phyloP scores from a whole-genome alignment of 2,329 filamentous ascomycete genomes.

The Amesomyces nigricolor region DNA sequence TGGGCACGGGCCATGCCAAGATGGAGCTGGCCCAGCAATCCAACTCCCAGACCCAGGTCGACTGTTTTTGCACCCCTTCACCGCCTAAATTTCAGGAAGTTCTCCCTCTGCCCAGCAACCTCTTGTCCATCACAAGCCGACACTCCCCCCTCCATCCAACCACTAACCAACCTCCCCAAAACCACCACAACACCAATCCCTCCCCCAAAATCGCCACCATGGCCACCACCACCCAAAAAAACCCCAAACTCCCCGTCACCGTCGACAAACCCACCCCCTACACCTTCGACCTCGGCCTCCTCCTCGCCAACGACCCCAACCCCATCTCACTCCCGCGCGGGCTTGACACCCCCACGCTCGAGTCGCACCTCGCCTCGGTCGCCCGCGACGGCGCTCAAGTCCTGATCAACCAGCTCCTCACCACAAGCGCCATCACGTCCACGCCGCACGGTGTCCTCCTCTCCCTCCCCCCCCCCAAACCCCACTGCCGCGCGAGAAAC shows the following conservation, averaged over 20 bases:
- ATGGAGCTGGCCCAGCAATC: slow-evolving; percentile 13
- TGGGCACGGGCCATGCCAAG: slow-evolving; percentile 20
- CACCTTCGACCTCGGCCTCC: slow-evolving; percentile 87
- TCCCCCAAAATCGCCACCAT: slow-evolving; percentile 13
- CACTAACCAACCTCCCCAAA: neutral
- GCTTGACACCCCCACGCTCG: slow-evolving; percentile 45
- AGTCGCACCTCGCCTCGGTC: slow-evolving; percentile 63
- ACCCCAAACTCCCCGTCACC: slow-evolving; percentile 53
- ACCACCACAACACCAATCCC: neutral
- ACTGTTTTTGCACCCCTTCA: neutral
- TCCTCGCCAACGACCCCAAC: slow-evolving; percentile 83
- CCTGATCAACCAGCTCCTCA: slow-evolving; percentile 90
- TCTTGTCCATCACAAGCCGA: neutral
- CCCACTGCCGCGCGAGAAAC: slow-evolving; percentile 82
- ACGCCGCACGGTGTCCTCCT: slow-evolving; percentile 69
- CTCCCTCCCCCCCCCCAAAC: slow-evolving; percentile 67
- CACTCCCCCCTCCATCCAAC: neutral
- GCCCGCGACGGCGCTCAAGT: slow-evolving; percentile 88
- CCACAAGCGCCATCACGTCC: slow-evolving; percentile 73
- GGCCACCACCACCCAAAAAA: slow-evolving; percentile 27
- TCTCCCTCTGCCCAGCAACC: neutral
- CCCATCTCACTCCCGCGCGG: slow-evolving; percentile 56
- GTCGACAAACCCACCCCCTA: slow-evolving; percentile 83
- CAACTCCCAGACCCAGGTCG: slow-evolving; percentile 22
- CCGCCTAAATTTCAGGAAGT: slow-evolving; percentile 14